Evolutionary conservation across 768 basidiomycete genomes (phyloP).

Genomic region (Tulasnella calospora): DNA sequence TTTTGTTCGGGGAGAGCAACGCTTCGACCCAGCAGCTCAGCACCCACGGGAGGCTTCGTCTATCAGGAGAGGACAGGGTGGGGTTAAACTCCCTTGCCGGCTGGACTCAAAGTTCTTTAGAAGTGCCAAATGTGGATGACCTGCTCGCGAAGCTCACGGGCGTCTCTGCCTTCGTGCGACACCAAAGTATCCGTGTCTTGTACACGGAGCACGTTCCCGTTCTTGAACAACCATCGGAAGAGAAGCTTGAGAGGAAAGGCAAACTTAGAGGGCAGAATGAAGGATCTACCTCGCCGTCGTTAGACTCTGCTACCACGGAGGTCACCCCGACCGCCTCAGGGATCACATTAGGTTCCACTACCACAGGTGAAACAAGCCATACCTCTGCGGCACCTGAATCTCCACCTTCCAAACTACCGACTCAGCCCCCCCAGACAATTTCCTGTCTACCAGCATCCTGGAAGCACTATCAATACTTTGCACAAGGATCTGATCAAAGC

Average conservation of each 20-base stretch:
- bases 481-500: constrained; percentile 34
- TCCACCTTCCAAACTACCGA: constrained; percentile 29
- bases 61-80: constrained; percentile 55
- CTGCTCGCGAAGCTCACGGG: constrained; percentile 48
- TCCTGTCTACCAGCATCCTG: constrained; percentile 48
- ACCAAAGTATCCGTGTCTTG: constrained; percentile 54
- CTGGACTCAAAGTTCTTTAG: constrained; percentile 49
- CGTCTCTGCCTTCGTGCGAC: constrained; percentile 50
- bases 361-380: not conserved
- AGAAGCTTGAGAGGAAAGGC: not conserved
- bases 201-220: constrained; percentile 42
- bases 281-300: not conserved
- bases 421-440: constrained; percentile 18
- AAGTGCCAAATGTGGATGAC: constrained; percentile 50
- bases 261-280: constrained; percentile 1
- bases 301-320: not conserved
- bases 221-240: not conserved
- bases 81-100: constrained; percentile 54
- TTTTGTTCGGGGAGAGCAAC: not conserved
- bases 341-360: not conserved
- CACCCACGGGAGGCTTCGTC: constrained; percentile 27
- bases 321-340: not conserved
- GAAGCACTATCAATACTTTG: constrained; percentile 51
- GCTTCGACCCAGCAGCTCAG: not conserved
- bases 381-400: constrained; percentile 20